These are phyloP conservation scores for Cercospora canescens DNA, from an alignment of 2,329 filamentous ascomycete genomes.

Conservation along the genomic window DNA sequence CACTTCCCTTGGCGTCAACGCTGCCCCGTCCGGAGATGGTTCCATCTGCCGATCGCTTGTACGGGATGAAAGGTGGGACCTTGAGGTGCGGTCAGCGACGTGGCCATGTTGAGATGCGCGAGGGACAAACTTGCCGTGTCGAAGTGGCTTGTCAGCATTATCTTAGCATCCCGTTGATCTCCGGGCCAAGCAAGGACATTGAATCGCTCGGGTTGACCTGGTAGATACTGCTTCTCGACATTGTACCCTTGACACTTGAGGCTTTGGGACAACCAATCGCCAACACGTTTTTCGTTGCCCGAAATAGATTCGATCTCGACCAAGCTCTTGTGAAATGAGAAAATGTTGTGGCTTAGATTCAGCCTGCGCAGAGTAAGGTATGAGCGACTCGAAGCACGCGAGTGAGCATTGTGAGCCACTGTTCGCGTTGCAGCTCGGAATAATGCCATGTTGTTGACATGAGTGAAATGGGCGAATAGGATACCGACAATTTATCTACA, in stretches of 20 bases:
- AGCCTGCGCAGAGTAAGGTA: background rate
- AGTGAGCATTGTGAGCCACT: background rate
- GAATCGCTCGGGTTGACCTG: background rate
- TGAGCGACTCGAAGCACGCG: background rate
- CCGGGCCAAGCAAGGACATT: background rate
- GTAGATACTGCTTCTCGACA: background rate
- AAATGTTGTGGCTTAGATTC: background rate
- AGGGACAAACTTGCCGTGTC: background rate
- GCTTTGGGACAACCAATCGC: background rate
- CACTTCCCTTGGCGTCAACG: constrained; percentile 60
- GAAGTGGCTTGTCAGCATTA: background rate
- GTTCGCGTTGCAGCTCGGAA: background rate
- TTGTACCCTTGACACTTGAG: background rate
- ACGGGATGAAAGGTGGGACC: constrained; percentile 70
- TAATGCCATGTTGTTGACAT: too few relatives aligned
- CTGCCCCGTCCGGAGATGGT: constrained; percentile 65
- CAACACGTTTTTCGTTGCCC: background rate
- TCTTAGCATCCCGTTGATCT: background rate
- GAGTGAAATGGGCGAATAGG: too few relatives aligned
- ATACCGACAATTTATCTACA: too few relatives aligned
- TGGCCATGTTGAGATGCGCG: background rate
- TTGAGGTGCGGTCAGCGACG: constrained; percentile 6
- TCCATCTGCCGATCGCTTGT: constrained; percentile 44
- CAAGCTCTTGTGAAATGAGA: background rate
- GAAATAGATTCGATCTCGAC: background rate